Conservation (phyloP, 2,329 filamentous ascomycete species). For the Aureobasidium uvarum region DNA sequence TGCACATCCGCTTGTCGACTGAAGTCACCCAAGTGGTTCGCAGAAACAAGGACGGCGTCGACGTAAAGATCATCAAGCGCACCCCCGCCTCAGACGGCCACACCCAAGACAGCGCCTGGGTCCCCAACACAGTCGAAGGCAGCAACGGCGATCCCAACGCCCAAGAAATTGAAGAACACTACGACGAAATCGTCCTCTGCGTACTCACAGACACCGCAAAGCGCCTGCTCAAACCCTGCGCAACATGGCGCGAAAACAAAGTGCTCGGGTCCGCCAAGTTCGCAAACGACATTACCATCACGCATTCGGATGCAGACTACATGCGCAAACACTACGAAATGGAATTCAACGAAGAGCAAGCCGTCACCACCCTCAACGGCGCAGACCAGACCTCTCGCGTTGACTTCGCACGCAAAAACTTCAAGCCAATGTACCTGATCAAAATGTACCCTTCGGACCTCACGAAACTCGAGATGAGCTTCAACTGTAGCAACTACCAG, state of each 20-base stretch:
- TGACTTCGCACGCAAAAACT: slow-evolving; percentile 51
- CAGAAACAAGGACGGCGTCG: slow-evolving; percentile 53
- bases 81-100: slow-evolving; percentile 46
- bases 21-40: slow-evolving; percentile 55
- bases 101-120: slow-evolving; percentile 49
- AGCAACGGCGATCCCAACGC: slow-evolving; percentile 44
- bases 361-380: slow-evolving; percentile 44
- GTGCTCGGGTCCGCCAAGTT: slow-evolving; percentile 70
- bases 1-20: slow-evolving; percentile 56
- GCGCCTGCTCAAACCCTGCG: slow-evolving; percentile 57
- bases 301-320: slow-evolving; percentile 63
- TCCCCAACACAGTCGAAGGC: slow-evolving; percentile 38
- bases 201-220: slow-evolving; percentile 58
- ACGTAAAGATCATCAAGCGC: slow-evolving; percentile 49
- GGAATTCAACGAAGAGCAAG: slow-evolving; percentile 52
- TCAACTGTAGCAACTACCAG: slow-evolving; percentile 64
- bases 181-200: slow-evolving; percentile 66
- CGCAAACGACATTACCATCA: slow-evolving; percentile 69
- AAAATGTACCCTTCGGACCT: slow-evolving; percentile 58
- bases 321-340: slow-evolving; percentile 69
- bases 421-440: slow-evolving; percentile 65
- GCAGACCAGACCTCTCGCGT: slow-evolving; percentile 45
- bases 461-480: slow-evolving; percentile 61
- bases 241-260: slow-evolving; percentile 61
- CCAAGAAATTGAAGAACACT: slow-evolving; percentile 50